Conservation (phyloP, 768 basidiomycete genomes). For the Boletellus emodensis region DNA sequence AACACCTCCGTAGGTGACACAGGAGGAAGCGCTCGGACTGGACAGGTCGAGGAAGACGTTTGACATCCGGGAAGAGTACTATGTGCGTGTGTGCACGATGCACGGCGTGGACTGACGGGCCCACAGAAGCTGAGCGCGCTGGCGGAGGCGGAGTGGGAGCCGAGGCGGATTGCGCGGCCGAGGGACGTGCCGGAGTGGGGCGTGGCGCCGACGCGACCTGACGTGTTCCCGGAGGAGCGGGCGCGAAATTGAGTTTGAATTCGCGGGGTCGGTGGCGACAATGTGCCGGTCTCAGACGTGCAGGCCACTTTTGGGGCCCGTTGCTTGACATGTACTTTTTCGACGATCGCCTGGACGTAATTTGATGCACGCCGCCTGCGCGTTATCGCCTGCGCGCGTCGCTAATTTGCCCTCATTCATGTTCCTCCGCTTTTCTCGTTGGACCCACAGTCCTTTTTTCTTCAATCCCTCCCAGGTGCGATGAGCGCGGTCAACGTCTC, state of each 20-base stretch:
- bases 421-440: too few species aligned
- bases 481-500: slow-evolving; percentile 2
- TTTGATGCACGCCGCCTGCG: background rate
- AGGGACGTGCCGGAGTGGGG: slow-evolving; percentile 95
- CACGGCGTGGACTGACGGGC: background rate
- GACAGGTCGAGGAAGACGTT: slow-evolving; percentile 71
- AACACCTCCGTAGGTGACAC: slow-evolving; percentile 50
- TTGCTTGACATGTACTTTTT: slow-evolving; percentile 2
- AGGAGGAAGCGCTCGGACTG: slow-evolving; percentile 75
- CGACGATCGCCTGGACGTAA: background rate
- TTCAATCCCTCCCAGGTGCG: too few species aligned
- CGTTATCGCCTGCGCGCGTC: background rate
- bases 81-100: slow-evolving; percentile 51
- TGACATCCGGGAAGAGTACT: slow-evolving; percentile 95
- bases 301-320: background rate
- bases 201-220: slow-evolving; percentile 54
- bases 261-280: too few species aligned
- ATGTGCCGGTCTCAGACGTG: background rate
- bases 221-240: slow-evolving; percentile 24
- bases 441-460: too few species aligned
- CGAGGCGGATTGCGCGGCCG: slow-evolving; percentile 77
- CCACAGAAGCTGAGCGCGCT: slow-evolving; percentile 56
- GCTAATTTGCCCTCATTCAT: too few species aligned
- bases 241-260: background rate
- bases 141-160: slow-evolving; percentile 77